These are phyloP conservation scores for Byssoonygena ceratinophila DNA, from an alignment of 2,329 filamentous ascomycete genomes.

Conservation along the genomic window DNA sequence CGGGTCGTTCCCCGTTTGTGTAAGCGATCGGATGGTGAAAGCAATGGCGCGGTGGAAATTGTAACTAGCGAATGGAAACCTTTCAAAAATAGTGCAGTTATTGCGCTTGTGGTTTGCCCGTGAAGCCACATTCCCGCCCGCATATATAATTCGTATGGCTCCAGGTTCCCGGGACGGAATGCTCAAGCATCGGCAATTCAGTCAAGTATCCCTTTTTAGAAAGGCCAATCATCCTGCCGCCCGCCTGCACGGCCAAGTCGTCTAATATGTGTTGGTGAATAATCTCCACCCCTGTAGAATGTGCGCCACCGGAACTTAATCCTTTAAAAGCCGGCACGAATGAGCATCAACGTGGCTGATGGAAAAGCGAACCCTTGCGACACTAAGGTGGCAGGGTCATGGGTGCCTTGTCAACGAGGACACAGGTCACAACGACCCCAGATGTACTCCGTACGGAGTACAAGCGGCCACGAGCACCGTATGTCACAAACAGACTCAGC, in stretches of 20 bases:
- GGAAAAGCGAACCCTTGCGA: neutral
- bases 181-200: neutral
- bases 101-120: too few relatives aligned
- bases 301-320: neutral
- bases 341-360: too few relatives aligned
- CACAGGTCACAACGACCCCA: too few relatives aligned
- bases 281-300: neutral
- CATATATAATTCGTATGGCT: neutral
- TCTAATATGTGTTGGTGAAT: neutral
- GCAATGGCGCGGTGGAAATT: too few relatives aligned
- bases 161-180: neutral
- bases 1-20: too few relatives aligned
- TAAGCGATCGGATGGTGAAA: too few relatives aligned
- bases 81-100: too few relatives aligned
- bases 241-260: neutral
- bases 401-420: neutral
- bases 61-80: too few relatives aligned
- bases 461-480: too few relatives aligned
- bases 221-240: neutral
- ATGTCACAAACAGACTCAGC: too few relatives aligned
- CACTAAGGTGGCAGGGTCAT: neutral
- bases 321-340: neutral
- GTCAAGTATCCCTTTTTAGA: neutral
- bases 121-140: too few relatives aligned
- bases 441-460: too few relatives aligned